A percentile compares a stretch with the other conserved stretches of the same genome.
phyloP scores from a whole-genome alignment of 2,329 filamentous ascomycete species.

The Aspergillus brunneoviolaceus region DNA sequence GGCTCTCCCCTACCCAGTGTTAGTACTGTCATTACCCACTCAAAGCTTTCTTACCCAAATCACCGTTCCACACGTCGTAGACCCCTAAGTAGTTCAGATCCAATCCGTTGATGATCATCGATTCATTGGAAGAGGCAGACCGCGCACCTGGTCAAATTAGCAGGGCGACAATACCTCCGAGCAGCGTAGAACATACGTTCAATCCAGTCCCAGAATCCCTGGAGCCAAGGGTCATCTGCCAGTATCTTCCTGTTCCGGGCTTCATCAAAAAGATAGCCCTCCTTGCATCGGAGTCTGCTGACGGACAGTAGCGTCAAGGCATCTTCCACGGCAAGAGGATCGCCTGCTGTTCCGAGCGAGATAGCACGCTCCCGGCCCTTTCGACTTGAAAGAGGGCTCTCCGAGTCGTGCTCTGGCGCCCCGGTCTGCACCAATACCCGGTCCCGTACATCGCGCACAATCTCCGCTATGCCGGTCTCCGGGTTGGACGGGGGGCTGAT shows the following conservation, averaged over 20 bases:
- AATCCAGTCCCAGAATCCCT: constrained; percentile 60
- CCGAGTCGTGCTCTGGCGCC: constrained; percentile 1
- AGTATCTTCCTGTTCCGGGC: constrained; percentile 56
- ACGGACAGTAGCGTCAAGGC: constrained; percentile 44
- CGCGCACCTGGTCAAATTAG: constrained; percentile 37
- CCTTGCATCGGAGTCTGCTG: constrained; percentile 51
- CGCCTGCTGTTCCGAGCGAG: constrained; percentile 28
- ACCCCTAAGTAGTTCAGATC: constrained; percentile 64
- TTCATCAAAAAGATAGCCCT: constrained; percentile 56
- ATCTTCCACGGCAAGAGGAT: constrained; percentile 37
- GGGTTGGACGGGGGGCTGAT: constrained; percentile 32
- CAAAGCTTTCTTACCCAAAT: constrained; percentile 44
- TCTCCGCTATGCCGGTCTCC: constrained; percentile 29
- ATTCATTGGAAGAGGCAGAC: constrained; percentile 43
- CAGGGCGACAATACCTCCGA: background rate
- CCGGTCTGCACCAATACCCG: constrained; percentile 21
- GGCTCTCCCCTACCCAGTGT: constrained; percentile 30
- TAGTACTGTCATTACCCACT: constrained; percentile 5
- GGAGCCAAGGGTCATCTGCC: constrained; percentile 56
- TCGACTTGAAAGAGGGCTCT: constrained; percentile 37
- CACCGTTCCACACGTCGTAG: constrained; percentile 58
- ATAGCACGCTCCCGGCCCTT: constrained; percentile 39
- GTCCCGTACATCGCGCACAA: constrained; percentile 31
- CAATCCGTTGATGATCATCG: constrained; percentile 56
- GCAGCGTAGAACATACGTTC: constrained; percentile 42